Evolutionary conservation across 257 asterid genomes (phyloP).

Genomic region (Scutellaria minor): DNA sequence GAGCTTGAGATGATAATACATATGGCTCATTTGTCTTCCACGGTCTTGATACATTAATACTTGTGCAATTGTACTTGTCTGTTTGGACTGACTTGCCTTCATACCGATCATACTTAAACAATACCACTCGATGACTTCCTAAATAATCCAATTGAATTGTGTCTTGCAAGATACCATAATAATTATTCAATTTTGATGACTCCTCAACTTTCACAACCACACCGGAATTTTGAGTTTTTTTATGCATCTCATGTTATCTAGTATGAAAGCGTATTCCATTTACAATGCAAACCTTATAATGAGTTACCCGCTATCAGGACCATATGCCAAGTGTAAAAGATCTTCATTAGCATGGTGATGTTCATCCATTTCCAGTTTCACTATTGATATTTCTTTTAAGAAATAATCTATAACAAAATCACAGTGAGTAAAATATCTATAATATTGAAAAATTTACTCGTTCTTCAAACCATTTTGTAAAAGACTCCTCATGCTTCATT

Average conservation of each 20-base stretch:
- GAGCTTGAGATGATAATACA: background rate
- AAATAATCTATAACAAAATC: background rate
- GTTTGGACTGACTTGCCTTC: background rate
- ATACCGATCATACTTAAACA: slow-evolving; percentile 23
- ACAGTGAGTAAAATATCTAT: background rate
- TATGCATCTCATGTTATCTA: slow-evolving; percentile 6
- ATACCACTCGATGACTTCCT: slow-evolving; percentile 3
- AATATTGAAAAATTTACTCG: background rate
- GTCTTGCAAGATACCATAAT: background rate
- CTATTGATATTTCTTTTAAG: background rate
- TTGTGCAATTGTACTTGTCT: background rate
- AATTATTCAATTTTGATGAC: background rate
- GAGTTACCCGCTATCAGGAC: slow-evolving; percentile 9
- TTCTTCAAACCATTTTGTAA: background rate
- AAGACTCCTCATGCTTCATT: slow-evolving; percentile 10
- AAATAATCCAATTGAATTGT: slow-evolving; percentile 17
- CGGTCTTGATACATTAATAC: background rate
- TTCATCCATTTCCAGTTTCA: background rate
- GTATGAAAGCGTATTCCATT: background rate
- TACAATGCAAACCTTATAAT: slow-evolving; percentile 10
- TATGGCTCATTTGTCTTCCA: background rate
- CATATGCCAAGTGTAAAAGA: slow-evolving; percentile 4
- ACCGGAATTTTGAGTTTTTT: background rate
- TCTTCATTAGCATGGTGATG: background rate
- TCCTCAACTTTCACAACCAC: slow-evolving; percentile 7